phyloP scores from a whole-genome alignment of 805 yeast genomes.

The Jamesozyma gamospora region DNA sequence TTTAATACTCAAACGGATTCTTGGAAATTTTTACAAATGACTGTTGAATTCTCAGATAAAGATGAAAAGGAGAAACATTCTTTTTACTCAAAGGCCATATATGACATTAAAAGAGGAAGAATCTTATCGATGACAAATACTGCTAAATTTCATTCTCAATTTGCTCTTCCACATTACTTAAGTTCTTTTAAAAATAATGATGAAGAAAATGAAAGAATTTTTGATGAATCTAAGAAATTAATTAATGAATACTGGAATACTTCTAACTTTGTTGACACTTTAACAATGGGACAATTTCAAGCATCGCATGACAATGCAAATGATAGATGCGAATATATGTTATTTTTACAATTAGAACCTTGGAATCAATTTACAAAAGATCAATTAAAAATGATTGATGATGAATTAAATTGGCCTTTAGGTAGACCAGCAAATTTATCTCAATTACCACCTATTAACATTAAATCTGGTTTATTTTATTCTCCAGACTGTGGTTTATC shows the following conservation, averaged over 20 bases:
- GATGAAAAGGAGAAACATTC: constrained; percentile 41
- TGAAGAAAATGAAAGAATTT: constrained; percentile 34
- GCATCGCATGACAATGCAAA: constrained; percentile 26
- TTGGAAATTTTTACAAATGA: constrained; percentile 32
- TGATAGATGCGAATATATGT: constrained; percentile 58
- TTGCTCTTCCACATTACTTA: constrained; percentile 48
- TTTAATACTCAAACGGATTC: constrained; percentile 31
- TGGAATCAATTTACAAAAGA: constrained; percentile 39
- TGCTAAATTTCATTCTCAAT: constrained; percentile 54
- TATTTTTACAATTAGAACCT: constrained; percentile 60
- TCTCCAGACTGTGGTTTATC: constrained; percentile 84
- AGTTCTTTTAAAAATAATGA: constrained; percentile 30
- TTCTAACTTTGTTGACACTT: constrained; percentile 34
- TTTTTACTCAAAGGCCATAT: constrained; percentile 48
- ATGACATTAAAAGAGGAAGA: constrained; percentile 58
- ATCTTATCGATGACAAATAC: constrained; percentile 48
- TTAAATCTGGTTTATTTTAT: constrained; percentile 53
- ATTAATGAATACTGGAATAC: constrained; percentile 36
- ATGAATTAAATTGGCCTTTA: constrained; percentile 60
- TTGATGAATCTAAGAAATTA: constrained; percentile 37
- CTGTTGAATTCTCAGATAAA: constrained; percentile 32
- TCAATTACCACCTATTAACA: constrained; percentile 43
- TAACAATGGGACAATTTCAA: constrained; percentile 36
- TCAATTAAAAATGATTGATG: constrained; percentile 55
- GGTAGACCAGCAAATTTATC: constrained; percentile 60